Evolutionary conservation across 164 flowering plant species (phyloP).

Genomic region (Tetracentron sinense): DNA sequence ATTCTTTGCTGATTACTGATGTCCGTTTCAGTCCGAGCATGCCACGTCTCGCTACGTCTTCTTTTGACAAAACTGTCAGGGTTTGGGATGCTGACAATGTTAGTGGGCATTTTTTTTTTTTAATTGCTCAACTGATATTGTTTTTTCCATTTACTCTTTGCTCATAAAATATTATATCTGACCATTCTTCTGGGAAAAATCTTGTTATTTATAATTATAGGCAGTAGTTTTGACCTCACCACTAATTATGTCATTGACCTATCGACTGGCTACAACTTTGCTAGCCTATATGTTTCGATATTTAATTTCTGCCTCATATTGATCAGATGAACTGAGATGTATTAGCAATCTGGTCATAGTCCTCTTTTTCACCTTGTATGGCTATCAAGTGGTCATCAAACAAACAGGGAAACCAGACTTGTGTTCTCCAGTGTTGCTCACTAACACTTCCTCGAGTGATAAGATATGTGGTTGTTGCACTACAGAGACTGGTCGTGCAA

Average conservation of each 20-base stretch:
- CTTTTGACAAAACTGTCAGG: slow-evolving; percentile 75
- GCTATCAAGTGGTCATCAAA: no score
- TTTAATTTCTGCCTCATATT: neutral
- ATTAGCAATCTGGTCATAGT: neutral
- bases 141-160: neutral
- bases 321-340: neutral
- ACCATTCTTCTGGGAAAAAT: no score
- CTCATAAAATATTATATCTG: neutral
- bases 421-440: no score
- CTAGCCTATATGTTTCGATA: no score
- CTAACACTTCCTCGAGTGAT: no score
- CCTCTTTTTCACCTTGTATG: neutral
- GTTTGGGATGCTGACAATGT: slow-evolving; percentile 89
- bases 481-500: no score
- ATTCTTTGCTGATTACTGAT: slow-evolving; percentile 61
- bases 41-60: slow-evolving; percentile 75
- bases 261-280: no score
- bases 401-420: no score
- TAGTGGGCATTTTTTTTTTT: slow-evolving; percentile 20
- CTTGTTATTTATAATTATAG: no score
- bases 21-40: slow-evolving; percentile 76
- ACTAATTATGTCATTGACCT: no score
- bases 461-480: no score
- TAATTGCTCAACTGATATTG: neutral
- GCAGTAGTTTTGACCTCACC: no score